Evolutionary conservation across 139 green algal species (phyloP).

Genomic region (Tetradesmus lagerheimii): DNA sequence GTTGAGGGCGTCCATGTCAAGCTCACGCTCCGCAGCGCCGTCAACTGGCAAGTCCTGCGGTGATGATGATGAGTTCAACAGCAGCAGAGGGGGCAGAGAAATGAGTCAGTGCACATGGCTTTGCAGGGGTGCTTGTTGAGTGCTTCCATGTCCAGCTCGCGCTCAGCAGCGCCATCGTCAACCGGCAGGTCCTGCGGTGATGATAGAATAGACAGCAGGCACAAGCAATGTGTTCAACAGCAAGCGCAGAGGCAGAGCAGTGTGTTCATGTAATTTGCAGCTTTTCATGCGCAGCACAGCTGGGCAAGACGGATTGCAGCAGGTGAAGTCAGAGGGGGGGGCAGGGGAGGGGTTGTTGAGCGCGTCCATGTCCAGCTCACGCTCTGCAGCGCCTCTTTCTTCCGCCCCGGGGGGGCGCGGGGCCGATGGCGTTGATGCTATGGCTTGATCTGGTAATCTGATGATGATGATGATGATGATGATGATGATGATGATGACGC

Average conservation of each 20-base stretch:
- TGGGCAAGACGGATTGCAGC: not conserved
- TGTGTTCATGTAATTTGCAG: not conserved
- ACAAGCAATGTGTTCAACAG: too few species aligned
- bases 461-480: not conserved
- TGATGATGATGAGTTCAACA: too few species aligned
- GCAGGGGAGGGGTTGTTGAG: too few species aligned
- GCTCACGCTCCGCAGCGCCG: too few species aligned
- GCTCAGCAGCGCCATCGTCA: constrained; percentile 61
- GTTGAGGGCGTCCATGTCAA: constrained; percentile 34
- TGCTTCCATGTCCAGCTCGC: constrained; percentile 80
- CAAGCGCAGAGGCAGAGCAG: too few species aligned
- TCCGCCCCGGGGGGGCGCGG: too few species aligned
- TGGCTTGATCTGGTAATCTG: not conserved
- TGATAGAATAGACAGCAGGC: too few species aligned
- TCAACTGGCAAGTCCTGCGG: too few species aligned
- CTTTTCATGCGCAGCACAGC: not conserved
- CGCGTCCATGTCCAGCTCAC: constrained; percentile 69
- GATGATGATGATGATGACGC: too few species aligned
- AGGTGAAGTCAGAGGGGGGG: not conserved
- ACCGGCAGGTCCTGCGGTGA: not conserved
- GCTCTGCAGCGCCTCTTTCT: constrained; percentile 59
- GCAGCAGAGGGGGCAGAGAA: not conserved
- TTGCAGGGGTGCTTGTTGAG: too few species aligned
- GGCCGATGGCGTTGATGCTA: not conserved
- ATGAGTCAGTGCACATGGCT: too few species aligned